Conservation (phyloP, 345 rosid species). For the Populus nigra region DNA sequence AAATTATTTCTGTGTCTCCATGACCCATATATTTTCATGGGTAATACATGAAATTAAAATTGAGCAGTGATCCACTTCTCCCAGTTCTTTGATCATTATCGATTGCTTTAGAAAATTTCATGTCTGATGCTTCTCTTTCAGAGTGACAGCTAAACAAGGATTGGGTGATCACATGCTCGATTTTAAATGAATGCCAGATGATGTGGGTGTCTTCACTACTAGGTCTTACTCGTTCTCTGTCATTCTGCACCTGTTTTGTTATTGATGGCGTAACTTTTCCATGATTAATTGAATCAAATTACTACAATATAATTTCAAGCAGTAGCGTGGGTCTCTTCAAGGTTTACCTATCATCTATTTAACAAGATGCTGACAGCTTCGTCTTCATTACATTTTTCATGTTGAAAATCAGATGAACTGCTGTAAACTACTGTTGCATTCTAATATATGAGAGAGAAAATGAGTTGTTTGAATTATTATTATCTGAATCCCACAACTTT, state of each 20-base stretch:
- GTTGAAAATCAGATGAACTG: not conserved
- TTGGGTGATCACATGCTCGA: conserved; percentile 2
- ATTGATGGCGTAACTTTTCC: not conserved
- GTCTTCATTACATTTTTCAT: not conserved
- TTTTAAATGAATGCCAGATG: conserved; percentile 8
- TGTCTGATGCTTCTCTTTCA: not conserved
- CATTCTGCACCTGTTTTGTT: not conserved
- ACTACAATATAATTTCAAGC: not conserved
- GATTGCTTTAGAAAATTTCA: no score
- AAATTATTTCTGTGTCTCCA: no score
- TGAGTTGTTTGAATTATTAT: not conserved
- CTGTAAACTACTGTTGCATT: not conserved
- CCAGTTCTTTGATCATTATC: no score
- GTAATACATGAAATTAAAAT: no score
- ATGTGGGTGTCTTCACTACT: conserved; percentile 19
- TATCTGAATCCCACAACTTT: not conserved
- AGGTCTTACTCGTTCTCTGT: conserved; percentile 6
- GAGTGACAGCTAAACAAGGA: conserved; percentile 5
- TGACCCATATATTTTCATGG: no score
- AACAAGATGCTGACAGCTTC: not conserved
- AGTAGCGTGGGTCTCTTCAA: not conserved
- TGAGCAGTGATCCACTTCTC: no score
- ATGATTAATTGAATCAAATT: conserved; percentile 18
- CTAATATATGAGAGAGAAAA: not conserved
- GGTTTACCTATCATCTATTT: not conserved